Conservation (phyloP, 441 rosid species). For the Adansonia grandidieri region DNA sequence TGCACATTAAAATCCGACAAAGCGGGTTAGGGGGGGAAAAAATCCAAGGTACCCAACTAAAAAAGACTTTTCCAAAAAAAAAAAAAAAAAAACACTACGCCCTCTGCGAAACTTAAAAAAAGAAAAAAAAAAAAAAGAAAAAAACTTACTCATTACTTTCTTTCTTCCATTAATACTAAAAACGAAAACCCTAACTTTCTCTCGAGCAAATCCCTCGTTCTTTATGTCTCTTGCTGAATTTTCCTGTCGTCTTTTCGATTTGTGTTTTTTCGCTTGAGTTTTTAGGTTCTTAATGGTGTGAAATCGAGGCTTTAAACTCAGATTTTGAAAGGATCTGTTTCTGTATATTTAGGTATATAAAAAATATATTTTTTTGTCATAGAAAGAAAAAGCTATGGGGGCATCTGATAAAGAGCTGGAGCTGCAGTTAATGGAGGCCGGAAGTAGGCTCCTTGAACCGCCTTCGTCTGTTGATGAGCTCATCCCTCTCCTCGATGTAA, state of each 20-base stretch:
- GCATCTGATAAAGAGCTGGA: constrained; percentile 68
- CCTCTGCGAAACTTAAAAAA: neutral
- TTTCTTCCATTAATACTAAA: neutral
- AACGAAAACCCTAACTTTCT: constrained; percentile 33
- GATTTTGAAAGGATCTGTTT: constrained; percentile 37
- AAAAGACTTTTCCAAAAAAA: too few species aligned
- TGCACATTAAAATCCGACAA: neutral
- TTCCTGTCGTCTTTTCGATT: constrained; percentile 23
- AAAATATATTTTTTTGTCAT: constrained; percentile 3
- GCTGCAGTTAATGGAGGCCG: constrained; percentile 75
- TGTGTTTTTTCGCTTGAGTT: constrained; percentile 16
- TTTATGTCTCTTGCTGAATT: neutral
- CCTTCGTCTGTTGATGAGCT: constrained; percentile 73
- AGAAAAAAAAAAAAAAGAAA: neutral
- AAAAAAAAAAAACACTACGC: neutral
- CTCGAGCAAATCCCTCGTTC: neutral
- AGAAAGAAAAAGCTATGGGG: constrained; percentile 44
- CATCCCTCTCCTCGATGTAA: constrained; percentile 86
- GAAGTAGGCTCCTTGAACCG: constrained; percentile 65
- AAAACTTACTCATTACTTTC: constrained; percentile 1
- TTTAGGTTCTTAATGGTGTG: constrained; percentile 45
- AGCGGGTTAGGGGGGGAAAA: neutral
- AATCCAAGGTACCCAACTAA: too few species aligned
- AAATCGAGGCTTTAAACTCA: constrained; percentile 35
- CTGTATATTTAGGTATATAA: constrained; percentile 34